Conservation (phyloP, 441 rosid genomes). For the Gossypium schwendimanii region DNA sequence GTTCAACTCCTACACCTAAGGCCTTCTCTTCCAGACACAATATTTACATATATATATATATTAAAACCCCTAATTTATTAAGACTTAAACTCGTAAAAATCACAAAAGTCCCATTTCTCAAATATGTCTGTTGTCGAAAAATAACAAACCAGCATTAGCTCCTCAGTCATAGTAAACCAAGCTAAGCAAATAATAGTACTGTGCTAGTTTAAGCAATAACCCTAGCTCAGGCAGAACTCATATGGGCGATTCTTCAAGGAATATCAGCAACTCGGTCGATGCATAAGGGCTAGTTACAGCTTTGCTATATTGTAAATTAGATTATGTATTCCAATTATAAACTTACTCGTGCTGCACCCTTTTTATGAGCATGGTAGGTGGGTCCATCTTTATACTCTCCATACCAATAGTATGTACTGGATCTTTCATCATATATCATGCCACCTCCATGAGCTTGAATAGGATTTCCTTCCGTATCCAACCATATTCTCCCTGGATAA, state of each 20-base stretch:
- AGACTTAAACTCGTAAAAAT: not conserved
- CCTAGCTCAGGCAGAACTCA: not conserved
- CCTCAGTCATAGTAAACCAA: not conserved
- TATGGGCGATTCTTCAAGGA: not conserved
- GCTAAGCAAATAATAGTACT: not conserved
- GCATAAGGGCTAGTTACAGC: not conserved
- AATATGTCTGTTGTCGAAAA: not conserved
- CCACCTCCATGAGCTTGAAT: constrained; percentile 97
- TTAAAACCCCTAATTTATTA: not conserved
- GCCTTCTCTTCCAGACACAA: not conserved
- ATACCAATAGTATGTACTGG: constrained; percentile 72
- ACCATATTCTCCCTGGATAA: constrained; percentile 77
- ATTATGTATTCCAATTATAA: constrained; percentile 16
- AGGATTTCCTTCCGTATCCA: constrained; percentile 81
- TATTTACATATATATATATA: not conserved
- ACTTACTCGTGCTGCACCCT: constrained; percentile 84
- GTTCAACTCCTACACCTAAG: not conserved
- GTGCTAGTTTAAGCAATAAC: not conserved
- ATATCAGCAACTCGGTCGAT: not conserved
- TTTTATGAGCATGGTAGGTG: constrained; percentile 70
- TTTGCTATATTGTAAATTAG: not conserved
- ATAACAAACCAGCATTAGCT: not conserved
- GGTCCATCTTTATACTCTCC: constrained; percentile 95
- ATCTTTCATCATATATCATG: constrained; percentile 49
- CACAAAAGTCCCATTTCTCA: not conserved